Conservation (phyloP, 768 basidiomycete species). For the Lactifluus rugatus region DNA sequence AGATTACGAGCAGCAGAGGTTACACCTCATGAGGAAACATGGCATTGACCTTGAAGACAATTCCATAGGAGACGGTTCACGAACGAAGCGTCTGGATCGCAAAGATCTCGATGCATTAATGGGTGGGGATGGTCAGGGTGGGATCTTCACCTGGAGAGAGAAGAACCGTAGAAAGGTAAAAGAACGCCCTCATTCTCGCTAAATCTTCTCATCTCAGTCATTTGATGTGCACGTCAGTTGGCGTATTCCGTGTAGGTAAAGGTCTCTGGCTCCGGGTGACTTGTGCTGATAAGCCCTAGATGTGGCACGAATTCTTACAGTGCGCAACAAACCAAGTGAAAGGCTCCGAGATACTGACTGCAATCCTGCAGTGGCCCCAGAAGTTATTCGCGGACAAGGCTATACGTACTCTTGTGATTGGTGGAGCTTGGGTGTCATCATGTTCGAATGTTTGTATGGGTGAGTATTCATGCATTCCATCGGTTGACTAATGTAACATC, state of each 20-base stretch:
- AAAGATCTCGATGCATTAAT: slow-evolving; percentile 77
- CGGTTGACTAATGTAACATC: slow-evolving; percentile 9
- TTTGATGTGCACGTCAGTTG: slow-evolving; percentile 36
- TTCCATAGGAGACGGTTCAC: slow-evolving; percentile 54
- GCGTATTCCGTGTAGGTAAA: slow-evolving; percentile 78
- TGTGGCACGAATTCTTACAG: slow-evolving; percentile 84
- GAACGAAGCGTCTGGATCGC: slow-evolving; percentile 70
- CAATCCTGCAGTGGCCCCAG: slow-evolving; percentile 63
- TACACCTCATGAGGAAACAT: slow-evolving; percentile 81
- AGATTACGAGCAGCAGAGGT: slow-evolving; percentile 94
- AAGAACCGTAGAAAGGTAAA: slow-evolving; percentile 84
- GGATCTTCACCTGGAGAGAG: slow-evolving; percentile 93
- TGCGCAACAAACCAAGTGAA: slow-evolving; percentile 30
- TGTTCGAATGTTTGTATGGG: slow-evolving; percentile 94
- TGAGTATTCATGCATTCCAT: slow-evolving; percentile 30
- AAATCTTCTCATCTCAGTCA: slow-evolving; percentile 13
- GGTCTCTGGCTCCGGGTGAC: background rate
- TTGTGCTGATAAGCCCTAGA: slow-evolving; percentile 33
- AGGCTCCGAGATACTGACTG: background rate
- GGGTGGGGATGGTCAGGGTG: slow-evolving; percentile 73
- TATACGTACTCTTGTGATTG: slow-evolving; percentile 95
- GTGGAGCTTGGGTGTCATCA: slow-evolving; percentile 97
- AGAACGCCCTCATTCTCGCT: slow-evolving; percentile 27
- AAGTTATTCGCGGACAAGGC: slow-evolving; percentile 84
- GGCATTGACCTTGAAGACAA: slow-evolving; percentile 90